Percentiles rank a stretch among this genome's conserved stretches.
These are phyloP conservation scores for Senecio squalidus DNA, from an alignment of 140 eudicot genomes.

Conservation along the genomic window DNA sequence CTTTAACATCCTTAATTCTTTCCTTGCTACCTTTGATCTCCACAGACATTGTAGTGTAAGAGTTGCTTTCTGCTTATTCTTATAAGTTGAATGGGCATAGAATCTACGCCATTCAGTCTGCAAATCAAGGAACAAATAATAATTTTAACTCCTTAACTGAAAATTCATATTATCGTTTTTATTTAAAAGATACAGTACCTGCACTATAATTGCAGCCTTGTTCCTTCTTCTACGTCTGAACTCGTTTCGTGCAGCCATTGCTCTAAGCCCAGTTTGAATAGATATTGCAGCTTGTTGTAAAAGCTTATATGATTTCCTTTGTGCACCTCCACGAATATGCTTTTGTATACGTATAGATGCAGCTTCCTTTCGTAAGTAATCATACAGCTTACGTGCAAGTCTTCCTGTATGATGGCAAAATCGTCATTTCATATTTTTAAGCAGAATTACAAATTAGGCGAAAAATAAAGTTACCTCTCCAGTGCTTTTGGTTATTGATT, in stretches of 20 bases:
- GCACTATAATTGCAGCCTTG: constrained; percentile 77
- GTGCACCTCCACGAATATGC: constrained; percentile 59
- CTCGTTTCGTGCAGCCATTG: constrained; percentile 87
- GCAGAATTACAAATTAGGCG: constrained; percentile 1
- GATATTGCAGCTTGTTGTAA: constrained; percentile 50
- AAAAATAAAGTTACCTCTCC: constrained; percentile 68
- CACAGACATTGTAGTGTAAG: constrained; percentile 82
- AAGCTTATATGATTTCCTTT: constrained; percentile 58
- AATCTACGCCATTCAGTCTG: constrained; percentile 79
- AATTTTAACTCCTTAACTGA: too few relatives aligned
- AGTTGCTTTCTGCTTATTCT: constrained; percentile 57
- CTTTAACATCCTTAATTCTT: constrained; percentile 65
- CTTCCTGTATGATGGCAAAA: constrained; percentile 46
- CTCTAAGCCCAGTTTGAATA: constrained; percentile 76
- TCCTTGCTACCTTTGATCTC: constrained; percentile 85
- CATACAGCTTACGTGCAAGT: constrained; percentile 74
- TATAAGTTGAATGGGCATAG: constrained; percentile 56
- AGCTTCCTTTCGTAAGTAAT: constrained; percentile 72
- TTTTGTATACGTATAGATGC: constrained; percentile 86
- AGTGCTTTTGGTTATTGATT: constrained; percentile 57
- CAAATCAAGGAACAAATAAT: constrained; percentile 20
- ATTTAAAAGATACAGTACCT: constrained; percentile 36
- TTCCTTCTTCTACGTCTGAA: constrained; percentile 66
- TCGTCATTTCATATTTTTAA: constrained; percentile 8
- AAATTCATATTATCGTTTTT: too few relatives aligned